Evolutionary conservation across 139 green algal species (phyloP), one percentile per base, ranked within the genome.

Genomic region (Coelastrella sp.): DNA sequence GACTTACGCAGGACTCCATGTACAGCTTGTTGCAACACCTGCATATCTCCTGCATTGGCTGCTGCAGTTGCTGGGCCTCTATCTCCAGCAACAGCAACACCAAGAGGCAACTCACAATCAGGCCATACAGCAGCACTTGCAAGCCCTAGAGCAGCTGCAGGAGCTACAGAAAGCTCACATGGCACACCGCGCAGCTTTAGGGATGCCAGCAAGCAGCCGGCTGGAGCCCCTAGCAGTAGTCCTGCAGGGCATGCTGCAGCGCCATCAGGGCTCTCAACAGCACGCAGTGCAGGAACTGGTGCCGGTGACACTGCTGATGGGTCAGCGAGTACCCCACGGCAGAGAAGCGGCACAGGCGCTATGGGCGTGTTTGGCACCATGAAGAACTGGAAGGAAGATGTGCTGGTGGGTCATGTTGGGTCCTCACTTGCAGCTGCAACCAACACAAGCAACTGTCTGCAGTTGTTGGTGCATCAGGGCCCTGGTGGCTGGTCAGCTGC

Each of bases 1-100:
- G n/a, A n/a, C n/a, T n/a, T n/a, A n/a, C n/a, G n/a, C n/a, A n/a
- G n/a, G n/a, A n/a, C n/a, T n/a, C n/a, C n/a, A n/a, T n/a, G n/a
- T n/a, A n/a, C n/a, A n/a, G n/a, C n/a, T n/a, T n/a, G n/a, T n/a
- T n/a, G n/a, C n/a, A n/a, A n/a, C n/a, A n/a, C n/a, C n/a, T n/a
- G n/a, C n/a, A 7, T 80, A 7, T 3, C 5, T 7, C 20, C 8
- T 58, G 22, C 22, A 19, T 57, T 59, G n/a, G 11, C 7, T 80
- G n/a, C n/a, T 80, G 66, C 68, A 80, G 83, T 78, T 23, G 83
- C 83, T 58, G 68, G 68, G 6, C 68, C 83, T 19, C 6, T 80
- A 17, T 88, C 47, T 16, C 17, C 68, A 14, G 47, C 66, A 4
- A 57, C 19, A 14, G 66, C 56, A 58, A 58, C 68, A n/a, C 66